Evolutionary conservation across 2,329 filamentous ascomycete species (phyloP).

Genomic region (Xylariaceae sp.): DNA sequence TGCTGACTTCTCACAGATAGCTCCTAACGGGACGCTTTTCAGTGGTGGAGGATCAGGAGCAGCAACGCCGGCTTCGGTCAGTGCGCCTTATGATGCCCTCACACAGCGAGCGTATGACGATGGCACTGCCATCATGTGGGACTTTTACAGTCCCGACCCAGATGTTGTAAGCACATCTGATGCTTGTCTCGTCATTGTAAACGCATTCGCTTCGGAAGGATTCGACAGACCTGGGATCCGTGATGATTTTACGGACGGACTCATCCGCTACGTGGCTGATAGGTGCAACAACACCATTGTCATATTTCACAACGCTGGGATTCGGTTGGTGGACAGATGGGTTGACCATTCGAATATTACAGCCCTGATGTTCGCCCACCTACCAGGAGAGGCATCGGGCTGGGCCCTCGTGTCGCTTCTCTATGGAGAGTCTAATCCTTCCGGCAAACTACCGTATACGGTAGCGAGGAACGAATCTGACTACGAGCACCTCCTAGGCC

Average conservation of each 20-base stretch:
- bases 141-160: constrained; percentile 58
- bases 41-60: constrained; percentile 57
- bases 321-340: constrained; percentile 66
- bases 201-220: constrained; percentile 75
- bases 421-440: constrained; percentile 63
- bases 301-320: constrained; percentile 69
- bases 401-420: constrained; percentile 61
- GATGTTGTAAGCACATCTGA: constrained; percentile 59
- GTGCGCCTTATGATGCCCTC: constrained; percentile 63
- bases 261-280: constrained; percentile 64
- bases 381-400: constrained; percentile 70
- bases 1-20: constrained; percentile 48
- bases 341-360: constrained; percentile 70
- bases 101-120: constrained; percentile 60
- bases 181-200: constrained; percentile 72
- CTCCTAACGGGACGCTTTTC: constrained; percentile 55
- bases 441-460: constrained; percentile 67
- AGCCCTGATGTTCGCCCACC: constrained; percentile 67
- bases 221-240: constrained; percentile 66
- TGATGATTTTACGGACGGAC: constrained; percentile 69
- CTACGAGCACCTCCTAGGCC: constrained; percentile 55
- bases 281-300: constrained; percentile 69
- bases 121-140: constrained; percentile 64
- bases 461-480: constrained; percentile 63
- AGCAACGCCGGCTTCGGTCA: constrained; percentile 54